phyloP scores from a whole-genome alignment of 2,329 filamentous ascomycete genomes.

The Penicillium digitatum region DNA sequence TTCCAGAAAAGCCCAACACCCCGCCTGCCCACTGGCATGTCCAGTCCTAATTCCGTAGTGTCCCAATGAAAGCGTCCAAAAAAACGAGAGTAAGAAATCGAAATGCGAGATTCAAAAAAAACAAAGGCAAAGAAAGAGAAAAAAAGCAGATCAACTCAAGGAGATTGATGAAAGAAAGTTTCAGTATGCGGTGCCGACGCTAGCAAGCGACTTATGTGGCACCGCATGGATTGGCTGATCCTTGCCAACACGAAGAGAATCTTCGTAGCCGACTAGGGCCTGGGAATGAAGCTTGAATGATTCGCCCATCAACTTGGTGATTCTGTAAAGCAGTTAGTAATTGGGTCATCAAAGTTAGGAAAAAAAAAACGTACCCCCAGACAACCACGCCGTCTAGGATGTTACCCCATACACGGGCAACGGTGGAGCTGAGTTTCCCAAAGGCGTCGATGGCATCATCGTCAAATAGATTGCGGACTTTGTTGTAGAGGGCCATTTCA shows the following conservation, averaged over 20 bases:
- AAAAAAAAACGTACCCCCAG: slow-evolving; percentile 76
- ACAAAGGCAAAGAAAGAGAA: slow-evolving; percentile 17
- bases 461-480: slow-evolving; percentile 78
- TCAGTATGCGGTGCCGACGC: slow-evolving; percentile 44
- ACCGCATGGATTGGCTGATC: slow-evolving; percentile 44
- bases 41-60: slow-evolving; percentile 37
- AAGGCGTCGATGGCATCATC: slow-evolving; percentile 82
- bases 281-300: slow-evolving; percentile 96
- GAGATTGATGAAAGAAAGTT: slow-evolving; percentile 18
- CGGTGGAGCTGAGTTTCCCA: slow-evolving; percentile 87
- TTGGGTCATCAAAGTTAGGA: background rate
- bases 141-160: slow-evolving; percentile 21
- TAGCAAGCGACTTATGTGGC: slow-evolving; percentile 43
- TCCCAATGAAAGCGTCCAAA: slow-evolving; percentile 41
- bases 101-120: slow-evolving; percentile 30
- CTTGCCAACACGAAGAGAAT: slow-evolving; percentile 47
- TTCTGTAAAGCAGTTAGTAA: slow-evolving; percentile 30
- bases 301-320: slow-evolving; percentile 85
- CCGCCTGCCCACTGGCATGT: slow-evolving; percentile 34
- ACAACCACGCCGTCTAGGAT: slow-evolving; percentile 99
- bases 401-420: slow-evolving; percentile 91
- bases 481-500: slow-evolving; percentile 50
- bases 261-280: slow-evolving; percentile 89
- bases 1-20: slow-evolving; percentile 31
- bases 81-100: slow-evolving; percentile 31